Evolutionary conservation across 2,329 filamentous ascomycete species (phyloP).

Genomic region (Zarea fungicola): DNA sequence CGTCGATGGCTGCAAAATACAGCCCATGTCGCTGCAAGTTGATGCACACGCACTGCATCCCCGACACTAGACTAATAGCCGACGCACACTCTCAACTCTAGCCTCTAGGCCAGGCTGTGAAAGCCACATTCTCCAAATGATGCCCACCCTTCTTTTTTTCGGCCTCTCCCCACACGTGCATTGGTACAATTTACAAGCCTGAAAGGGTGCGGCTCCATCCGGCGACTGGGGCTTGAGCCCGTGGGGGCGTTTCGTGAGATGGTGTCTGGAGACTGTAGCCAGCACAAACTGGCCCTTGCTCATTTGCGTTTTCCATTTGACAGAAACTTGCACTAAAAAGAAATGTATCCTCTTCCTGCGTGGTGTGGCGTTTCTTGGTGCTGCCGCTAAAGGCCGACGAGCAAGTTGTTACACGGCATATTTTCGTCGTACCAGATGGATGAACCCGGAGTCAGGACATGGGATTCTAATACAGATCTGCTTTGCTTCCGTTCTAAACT

Average conservation of each 20-base stretch:
- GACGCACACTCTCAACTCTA: background rate
- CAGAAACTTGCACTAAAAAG: no score
- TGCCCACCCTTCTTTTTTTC: background rate
- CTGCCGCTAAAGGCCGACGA: background rate
- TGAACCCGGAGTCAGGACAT: background rate
- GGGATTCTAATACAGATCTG: background rate
- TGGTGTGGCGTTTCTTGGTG: background rate
- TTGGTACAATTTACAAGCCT: background rate
- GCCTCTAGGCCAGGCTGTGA: background rate
- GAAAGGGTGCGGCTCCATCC: background rate
- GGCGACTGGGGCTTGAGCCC: background rate
- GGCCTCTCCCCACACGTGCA: conserved; percentile 2
- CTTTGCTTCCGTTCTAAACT: no score
- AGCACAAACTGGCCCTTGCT: no score
- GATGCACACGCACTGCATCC: background rate
- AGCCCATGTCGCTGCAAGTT: no score
- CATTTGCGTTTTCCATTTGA: no score
- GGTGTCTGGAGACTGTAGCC: background rate
- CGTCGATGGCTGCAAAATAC: no score
- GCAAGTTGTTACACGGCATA: background rate
- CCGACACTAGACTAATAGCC: background rate
- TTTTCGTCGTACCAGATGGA: background rate
- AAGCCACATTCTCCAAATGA: background rate
- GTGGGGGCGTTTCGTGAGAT: background rate
- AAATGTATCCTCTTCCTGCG: background rate